Base-by-base conservation (phyloP, 2,329 filamentous ascomycete genomes). In the Alternaria dauci region DNA sequence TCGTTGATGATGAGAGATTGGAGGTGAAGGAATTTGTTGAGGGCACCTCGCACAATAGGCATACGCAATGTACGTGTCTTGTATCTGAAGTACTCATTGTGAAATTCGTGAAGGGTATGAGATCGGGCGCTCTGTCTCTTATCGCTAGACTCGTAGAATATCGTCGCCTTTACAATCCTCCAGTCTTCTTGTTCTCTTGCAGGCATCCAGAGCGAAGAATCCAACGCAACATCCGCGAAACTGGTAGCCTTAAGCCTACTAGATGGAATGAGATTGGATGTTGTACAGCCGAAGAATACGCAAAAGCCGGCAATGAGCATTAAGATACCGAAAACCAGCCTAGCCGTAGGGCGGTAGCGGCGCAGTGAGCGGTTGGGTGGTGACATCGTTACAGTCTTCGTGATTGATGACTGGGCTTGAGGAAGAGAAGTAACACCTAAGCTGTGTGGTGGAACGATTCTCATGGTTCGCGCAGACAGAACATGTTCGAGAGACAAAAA, bases 11-110 rank as follows among this genome's bases (percentile, higher is more conserved):
- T 61, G 18, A 72, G 54, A 2, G 55, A 50, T 44, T 71, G 62
- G 23, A 75, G 43, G 56, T 75, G 78, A 16, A 66, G 63, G 26
- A 74, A 69, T 46, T 79, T 79, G 59, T 78, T 79, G 70, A 76
- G 75, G 51, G 71, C 77, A 2, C 77, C 78, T 11, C 65, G 68
- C 2, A 71, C 68, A 14, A 80, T 71, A 18, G 70, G 63, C 30
- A 74, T 64, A 30, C 75, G 66, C 34, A 81, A 65, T 3, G 80
- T 69, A 42, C 72, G 58, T 67, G 76, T 75, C n/a, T 69, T 70
- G 43, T 81, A 81, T n/a, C n/a, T 4, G 32, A 36, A 28, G 7
- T 39, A n/a, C 32, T 38, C 23, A 8, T 9, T 18, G 42, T 55
- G 32, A 11, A 25, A 32, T 3, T 25, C 32, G 3, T 47, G 30